Evolutionary conservation across 768 basidiomycete species (phyloP).

Genomic region (Hericium erinaceus): DNA sequence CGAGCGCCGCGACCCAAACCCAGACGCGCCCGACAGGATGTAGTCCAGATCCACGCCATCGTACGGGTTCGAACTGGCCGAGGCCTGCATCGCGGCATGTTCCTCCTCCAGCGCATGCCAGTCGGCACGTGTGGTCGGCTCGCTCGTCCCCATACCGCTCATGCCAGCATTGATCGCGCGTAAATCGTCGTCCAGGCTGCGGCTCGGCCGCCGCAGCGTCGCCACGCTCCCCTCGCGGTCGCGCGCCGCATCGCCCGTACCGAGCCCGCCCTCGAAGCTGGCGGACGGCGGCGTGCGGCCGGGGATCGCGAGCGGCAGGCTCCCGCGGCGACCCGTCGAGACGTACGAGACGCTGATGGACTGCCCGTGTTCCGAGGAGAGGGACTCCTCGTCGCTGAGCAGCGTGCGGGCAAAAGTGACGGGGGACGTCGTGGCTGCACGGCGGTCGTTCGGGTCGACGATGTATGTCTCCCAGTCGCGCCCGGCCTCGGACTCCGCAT

Average conservation of each 20-base stretch:
- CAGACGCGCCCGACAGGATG: background rate
- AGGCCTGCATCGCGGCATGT: background rate
- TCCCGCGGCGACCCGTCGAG: background rate
- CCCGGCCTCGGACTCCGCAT: slow-evolving; percentile 1
- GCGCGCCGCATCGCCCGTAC: background rate
- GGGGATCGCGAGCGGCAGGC: background rate
- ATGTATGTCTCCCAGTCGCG: slow-evolving; percentile 1
- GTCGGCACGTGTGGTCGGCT: background rate
- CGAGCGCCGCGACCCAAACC: background rate
- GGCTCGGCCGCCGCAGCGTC: slow-evolving; percentile 3
- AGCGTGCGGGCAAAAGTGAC: background rate
- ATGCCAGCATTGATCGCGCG: background rate
- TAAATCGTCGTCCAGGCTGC: slow-evolving; percentile 3
- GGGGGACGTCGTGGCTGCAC: background rate
- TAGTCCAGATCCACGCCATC: slow-evolving; percentile 2
- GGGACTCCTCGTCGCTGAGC: slow-evolving; percentile 1
- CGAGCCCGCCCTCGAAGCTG: background rate
- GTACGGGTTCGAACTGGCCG: background rate
- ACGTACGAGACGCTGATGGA: background rate
- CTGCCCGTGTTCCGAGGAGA: background rate
- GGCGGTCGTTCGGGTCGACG: background rate
- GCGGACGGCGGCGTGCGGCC: background rate
- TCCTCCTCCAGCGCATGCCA: background rate
- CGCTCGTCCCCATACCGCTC: background rate
- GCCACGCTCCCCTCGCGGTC: slow-evolving; percentile 3